These are phyloP conservation scores for Termitomyces sp. DNA, from an alignment of 768 basidiomycete genomes.

Conservation along the genomic window DNA sequence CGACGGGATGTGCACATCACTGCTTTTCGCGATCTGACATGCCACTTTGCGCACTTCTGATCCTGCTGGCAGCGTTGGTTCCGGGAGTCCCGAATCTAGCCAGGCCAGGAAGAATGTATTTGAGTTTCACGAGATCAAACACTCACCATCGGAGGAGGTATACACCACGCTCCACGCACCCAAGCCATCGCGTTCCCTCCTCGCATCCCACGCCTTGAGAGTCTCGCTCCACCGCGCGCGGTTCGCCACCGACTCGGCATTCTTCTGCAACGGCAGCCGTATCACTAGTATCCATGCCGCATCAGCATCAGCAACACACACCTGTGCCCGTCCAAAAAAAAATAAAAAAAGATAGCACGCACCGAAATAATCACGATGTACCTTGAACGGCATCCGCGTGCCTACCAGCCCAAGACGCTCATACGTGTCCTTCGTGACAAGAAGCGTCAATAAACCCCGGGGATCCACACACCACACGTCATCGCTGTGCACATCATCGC, in stretches of 20 bases:
- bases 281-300: slow-evolving; percentile 31
- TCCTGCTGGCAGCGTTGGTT: slow-evolving; percentile 11
- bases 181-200: slow-evolving; percentile 25
- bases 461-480: slow-evolving; percentile 71
- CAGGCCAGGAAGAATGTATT: too few relatives aligned
- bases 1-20: slow-evolving; percentile 37
- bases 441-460: slow-evolving; percentile 53
- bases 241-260: slow-evolving; percentile 28
- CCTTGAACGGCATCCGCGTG: slow-evolving; percentile 45
- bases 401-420: slow-evolving; percentile 59
- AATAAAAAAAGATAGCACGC: too few relatives aligned
- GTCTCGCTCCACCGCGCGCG: slow-evolving; percentile 33
- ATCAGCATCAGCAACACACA: neutral
- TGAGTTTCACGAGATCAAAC: too few relatives aligned
- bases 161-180: slow-evolving; percentile 42
- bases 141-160: slow-evolving; percentile 23
- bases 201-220: slow-evolving; percentile 44
- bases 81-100: slow-evolving; percentile 16
- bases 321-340: too few relatives aligned
- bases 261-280: slow-evolving; percentile 35
- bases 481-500: slow-evolving; percentile 26
- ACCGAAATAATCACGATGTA: slow-evolving; percentile 43
- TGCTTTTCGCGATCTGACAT: slow-evolving; percentile 18
- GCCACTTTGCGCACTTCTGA: slow-evolving; percentile 15
- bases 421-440: slow-evolving; percentile 51